Percentiles rank a stretch among this genome's conserved stretches.
phyloP scores from a whole-genome alignment of 306 rosid genomes.

The Senna siamea region DNA sequence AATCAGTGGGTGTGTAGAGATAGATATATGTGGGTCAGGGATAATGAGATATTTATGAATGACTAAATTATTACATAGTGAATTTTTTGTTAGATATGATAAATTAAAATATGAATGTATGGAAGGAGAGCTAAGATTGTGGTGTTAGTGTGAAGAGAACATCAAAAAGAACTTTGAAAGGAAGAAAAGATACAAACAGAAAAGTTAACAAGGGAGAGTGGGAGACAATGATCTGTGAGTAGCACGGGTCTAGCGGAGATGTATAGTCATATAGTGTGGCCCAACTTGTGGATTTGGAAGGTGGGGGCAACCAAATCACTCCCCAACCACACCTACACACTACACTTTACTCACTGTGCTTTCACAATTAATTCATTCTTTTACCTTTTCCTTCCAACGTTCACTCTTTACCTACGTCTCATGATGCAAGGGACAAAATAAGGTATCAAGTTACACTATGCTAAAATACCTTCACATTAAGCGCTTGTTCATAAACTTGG shows the following conservation, averaged over 20 bases:
- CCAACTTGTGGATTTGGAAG: slow-evolving; percentile 46
- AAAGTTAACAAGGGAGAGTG: slow-evolving; percentile 48
- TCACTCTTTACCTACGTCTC: not conserved
- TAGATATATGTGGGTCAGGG: not conserved
- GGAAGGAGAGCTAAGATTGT: slow-evolving; percentile 5
- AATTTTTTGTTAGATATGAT: slow-evolving; percentile 1
- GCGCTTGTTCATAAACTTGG: too few species aligned
- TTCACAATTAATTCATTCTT: not conserved
- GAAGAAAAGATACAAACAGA: slow-evolving; percentile 54
- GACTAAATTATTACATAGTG: slow-evolving; percentile 40
- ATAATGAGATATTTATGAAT: not conserved
- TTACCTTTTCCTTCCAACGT: slow-evolving; percentile 14
- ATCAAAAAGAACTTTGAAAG: slow-evolving; percentile 52
- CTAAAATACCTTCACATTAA: too few species aligned
- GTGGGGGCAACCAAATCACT: slow-evolving; percentile 58
- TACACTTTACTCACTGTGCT: slow-evolving; percentile 16
- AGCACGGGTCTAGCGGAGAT: slow-evolving; percentile 43
- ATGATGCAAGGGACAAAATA: not conserved
- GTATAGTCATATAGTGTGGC: slow-evolving; percentile 39
- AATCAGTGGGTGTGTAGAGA: too few species aligned
- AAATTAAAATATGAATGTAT: slow-evolving; percentile 18
- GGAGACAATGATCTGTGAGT: slow-evolving; percentile 55
- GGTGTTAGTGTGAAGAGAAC: slow-evolving; percentile 29
- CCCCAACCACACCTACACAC: slow-evolving; percentile 63
- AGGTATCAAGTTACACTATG: slow-evolving; percentile 13